Percentiles rank a stretch among this genome's conserved stretches.
These are phyloP conservation scores for Moesziomyces parantarcticus DNA, from an alignment of 1,284 basidiomycete genomes.

Conservation along the genomic window DNA sequence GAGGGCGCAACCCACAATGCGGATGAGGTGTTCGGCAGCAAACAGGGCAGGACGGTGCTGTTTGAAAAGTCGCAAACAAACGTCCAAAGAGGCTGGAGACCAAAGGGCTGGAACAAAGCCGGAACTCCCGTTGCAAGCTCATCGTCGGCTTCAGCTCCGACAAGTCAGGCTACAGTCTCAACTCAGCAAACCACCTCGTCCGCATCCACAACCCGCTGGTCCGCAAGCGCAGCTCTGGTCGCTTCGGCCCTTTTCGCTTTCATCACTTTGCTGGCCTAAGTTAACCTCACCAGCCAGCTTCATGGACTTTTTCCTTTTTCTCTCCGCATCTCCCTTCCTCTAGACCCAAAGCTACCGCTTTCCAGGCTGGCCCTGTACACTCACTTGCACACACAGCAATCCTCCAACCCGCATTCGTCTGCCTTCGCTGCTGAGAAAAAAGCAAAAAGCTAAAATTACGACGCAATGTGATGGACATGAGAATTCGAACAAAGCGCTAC, in stretches of 20 bases:
- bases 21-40: slow-evolving; percentile 50
- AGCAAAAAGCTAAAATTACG: too few species aligned
- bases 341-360: too few species aligned
- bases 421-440: too few species aligned
- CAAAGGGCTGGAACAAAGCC: slow-evolving; percentile 34
- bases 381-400: too few species aligned
- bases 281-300: neutral
- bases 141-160: neutral
- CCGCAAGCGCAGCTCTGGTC: neutral
- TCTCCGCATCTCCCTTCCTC: neutral
- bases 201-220: neutral
- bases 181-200: neutral
- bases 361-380: slow-evolving; percentile 2
- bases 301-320: neutral
- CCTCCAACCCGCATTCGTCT: too few species aligned
- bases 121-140: neutral
- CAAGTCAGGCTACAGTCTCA: neutral
- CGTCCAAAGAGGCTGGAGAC: slow-evolving; percentile 62
- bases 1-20: slow-evolving; percentile 59
- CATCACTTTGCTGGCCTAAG: neutral
- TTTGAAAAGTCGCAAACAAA: slow-evolving; percentile 38
- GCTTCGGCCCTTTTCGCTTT: neutral
- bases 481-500: neutral
- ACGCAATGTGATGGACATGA: too few species aligned
- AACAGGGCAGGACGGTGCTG: slow-evolving; percentile 58